A percentile compares a stretch with the other conserved stretches of the same genome.
Evolutionary conservation across 345 rosid species (phyloP).

Genomic region (Populus pruinosa): DNA sequence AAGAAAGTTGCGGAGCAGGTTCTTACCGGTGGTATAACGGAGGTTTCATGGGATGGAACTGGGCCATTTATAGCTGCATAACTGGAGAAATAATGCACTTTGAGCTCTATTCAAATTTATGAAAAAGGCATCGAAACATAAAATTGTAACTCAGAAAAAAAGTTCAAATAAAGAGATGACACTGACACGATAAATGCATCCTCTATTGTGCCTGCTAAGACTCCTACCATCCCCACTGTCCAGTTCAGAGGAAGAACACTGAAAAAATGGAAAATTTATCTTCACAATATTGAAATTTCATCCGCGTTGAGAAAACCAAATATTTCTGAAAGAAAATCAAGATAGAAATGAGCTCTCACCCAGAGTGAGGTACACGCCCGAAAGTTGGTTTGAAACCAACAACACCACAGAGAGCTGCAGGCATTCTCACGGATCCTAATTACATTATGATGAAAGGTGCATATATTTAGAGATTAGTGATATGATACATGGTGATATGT

Average conservation of each 20-base stretch:
- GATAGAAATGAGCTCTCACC: constrained; percentile 32
- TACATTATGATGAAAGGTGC: not conserved
- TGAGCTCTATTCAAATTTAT: not conserved
- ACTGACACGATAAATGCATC: constrained; percentile 58
- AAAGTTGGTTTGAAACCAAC: constrained; percentile 75
- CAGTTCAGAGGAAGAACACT: constrained; percentile 77
- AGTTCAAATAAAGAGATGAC: not conserved
- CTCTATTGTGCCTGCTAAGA: constrained; percentile 57
- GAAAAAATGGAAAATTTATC: constrained; percentile 7
- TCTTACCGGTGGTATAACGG: constrained; percentile 22
- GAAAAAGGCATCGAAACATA: not conserved
- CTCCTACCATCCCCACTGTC: constrained; percentile 79
- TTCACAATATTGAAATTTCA: not conserved
- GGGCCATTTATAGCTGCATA: constrained; percentile 64
- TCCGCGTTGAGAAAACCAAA: not conserved
- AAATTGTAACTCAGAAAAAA: not conserved
- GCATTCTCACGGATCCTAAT: constrained; percentile 70
- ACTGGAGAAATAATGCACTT: constrained; percentile 26
- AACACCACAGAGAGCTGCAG: constrained; percentile 76
- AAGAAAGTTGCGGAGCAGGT: not conserved
- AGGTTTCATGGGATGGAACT: constrained; percentile 22
- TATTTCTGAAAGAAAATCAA: not conserved
- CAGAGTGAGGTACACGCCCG: constrained; percentile 54
- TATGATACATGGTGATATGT: not conserved
- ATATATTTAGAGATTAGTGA: not conserved